Percentiles rank a stretch among this genome's conserved stretches.
Evolutionary conservation across 331 rosid species (phyloP).

Genomic region (Quercus tomentella): DNA sequence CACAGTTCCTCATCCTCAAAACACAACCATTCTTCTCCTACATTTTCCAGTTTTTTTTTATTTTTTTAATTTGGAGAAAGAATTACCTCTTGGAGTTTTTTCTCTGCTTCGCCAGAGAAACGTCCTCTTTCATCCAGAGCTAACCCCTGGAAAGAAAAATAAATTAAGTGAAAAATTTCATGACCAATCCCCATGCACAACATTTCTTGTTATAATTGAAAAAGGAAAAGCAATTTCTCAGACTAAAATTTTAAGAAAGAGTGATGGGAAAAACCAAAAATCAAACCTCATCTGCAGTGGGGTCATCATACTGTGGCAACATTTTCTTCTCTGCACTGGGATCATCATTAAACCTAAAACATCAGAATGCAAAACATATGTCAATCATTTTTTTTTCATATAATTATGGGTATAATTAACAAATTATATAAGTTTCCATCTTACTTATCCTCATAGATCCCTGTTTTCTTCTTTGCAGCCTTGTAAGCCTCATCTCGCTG

Average conservation of each 20-base stretch:
- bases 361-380: slow-evolving; percentile 11
- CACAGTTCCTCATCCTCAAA: background rate
- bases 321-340: slow-evolving; percentile 69
- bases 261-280: background rate
- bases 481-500: slow-evolving; percentile 76
- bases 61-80: background rate
- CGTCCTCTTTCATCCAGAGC: slow-evolving; percentile 77
- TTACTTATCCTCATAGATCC: slow-evolving; percentile 80
- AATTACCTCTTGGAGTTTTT: slow-evolving; percentile 79
- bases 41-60: no score
- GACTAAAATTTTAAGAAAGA: background rate
- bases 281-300: slow-evolving; percentile 67
- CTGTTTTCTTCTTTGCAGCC: slow-evolving; percentile 85
- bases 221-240: background rate
- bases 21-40: background rate
- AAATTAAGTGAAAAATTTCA: slow-evolving; percentile 11
- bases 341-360: slow-evolving; percentile 83
- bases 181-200: slow-evolving; percentile 2
- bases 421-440: slow-evolving; percentile 13
- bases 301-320: slow-evolving; percentile 91
- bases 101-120: slow-evolving; percentile 78
- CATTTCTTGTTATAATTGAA: slow-evolving; percentile 1
- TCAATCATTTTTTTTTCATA: background rate
- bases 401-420: background rate
- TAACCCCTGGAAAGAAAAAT: slow-evolving; percentile 52